Conservation (phyloP, 2,329 filamentous ascomycete species). For the Claviceps fusiformis region DNA sequence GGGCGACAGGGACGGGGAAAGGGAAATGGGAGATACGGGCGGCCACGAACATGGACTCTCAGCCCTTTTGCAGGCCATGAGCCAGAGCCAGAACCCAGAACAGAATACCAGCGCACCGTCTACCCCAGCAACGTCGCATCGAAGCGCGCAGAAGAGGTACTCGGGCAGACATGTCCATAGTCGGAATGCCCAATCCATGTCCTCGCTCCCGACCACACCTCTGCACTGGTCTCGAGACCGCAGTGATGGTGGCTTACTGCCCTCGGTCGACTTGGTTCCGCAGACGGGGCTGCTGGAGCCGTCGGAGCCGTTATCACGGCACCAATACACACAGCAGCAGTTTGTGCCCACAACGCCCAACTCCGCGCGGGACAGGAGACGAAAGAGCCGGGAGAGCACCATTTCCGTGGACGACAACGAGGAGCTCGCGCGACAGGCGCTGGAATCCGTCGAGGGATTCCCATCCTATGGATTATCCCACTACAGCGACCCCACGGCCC, state of each 20-base stretch:
- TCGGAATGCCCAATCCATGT: slow-evolving; percentile 69
- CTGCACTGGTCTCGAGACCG: slow-evolving; percentile 36
- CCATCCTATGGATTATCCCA: slow-evolving; percentile 14
- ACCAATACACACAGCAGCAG: slow-evolving; percentile 27
- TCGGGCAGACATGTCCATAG: slow-evolving; percentile 43
- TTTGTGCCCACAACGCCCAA: slow-evolving; percentile 32
- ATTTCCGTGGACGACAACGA: slow-evolving; percentile 57
- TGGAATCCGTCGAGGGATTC: slow-evolving; percentile 38
- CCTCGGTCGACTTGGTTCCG: slow-evolving; percentile 48
- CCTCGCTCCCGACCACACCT: slow-evolving; percentile 71
- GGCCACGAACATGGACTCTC: slow-evolving; percentile 50
- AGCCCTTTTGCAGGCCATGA: slow-evolving; percentile 67
- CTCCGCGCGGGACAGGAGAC: slow-evolving; percentile 30
- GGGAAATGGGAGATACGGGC: slow-evolving; percentile 8
- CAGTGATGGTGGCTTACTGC: slow-evolving; percentile 35
- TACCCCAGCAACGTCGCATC: slow-evolving; percentile 43
- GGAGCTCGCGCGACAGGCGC: slow-evolving; percentile 40
- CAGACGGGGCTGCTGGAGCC: slow-evolving; percentile 35
- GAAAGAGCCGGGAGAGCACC: slow-evolving; percentile 71
- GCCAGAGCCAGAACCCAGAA: slow-evolving; percentile 49
- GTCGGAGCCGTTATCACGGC: slow-evolving; percentile 13
- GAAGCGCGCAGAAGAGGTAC: slow-evolving; percentile 31
- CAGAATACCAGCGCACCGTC: slow-evolving; percentile 56
- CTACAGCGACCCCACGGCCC: slow-evolving; percentile 12
- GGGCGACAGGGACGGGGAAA: too few relatives aligned